Percentiles rank a stretch among this genome's conserved stretches.
phyloP scores from a whole-genome alignment of 805 yeast species.

The Candida ficus region DNA sequence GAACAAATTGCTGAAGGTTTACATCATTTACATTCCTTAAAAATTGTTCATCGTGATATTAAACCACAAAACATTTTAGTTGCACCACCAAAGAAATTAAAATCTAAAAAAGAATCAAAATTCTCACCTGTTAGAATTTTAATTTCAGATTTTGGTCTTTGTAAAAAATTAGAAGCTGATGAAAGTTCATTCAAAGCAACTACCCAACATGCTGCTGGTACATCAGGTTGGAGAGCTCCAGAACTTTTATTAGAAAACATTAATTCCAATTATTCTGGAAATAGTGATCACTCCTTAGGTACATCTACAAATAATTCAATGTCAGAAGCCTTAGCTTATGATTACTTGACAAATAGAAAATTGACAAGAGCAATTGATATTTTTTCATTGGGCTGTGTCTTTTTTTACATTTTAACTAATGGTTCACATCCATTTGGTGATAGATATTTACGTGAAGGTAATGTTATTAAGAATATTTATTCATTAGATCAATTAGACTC shows the following conservation, averaged over 20 bases:
- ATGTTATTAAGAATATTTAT: constrained; percentile 67
- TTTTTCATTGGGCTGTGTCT: constrained; percentile 92
- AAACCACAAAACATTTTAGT: constrained; percentile 93
- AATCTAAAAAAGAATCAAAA: constrained; percentile 19
- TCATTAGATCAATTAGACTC: constrained; percentile 22
- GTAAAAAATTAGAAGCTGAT: constrained; percentile 86
- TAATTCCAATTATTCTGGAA: constrained; percentile 11
- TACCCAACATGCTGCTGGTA: constrained; percentile 90
- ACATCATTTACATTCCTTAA: constrained; percentile 79
- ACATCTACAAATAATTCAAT: constrained; percentile 18
- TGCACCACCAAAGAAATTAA: constrained; percentile 55
- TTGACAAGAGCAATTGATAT: constrained; percentile 89
- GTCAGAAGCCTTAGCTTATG: constrained; percentile 33
- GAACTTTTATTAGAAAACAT: constrained; percentile 55
- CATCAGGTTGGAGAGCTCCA: constrained; percentile 98
- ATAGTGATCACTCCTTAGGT: constrained; percentile 21
- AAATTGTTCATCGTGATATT: constrained; percentile 90
- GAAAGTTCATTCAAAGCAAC: constrained; percentile 93
- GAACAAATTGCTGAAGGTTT: constrained; percentile 81
- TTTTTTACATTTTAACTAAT: constrained; percentile 73
- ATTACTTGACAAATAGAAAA: constrained; percentile 44
- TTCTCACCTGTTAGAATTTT: constrained; percentile 56
- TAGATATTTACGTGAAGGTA: constrained; percentile 79
- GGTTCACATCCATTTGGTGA: constrained; percentile 98
- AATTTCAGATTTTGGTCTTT: constrained; percentile 93